phyloP scores from a whole-genome alignment of 2,329 filamentous ascomycete species.

The Pyricularia grisea region DNA sequence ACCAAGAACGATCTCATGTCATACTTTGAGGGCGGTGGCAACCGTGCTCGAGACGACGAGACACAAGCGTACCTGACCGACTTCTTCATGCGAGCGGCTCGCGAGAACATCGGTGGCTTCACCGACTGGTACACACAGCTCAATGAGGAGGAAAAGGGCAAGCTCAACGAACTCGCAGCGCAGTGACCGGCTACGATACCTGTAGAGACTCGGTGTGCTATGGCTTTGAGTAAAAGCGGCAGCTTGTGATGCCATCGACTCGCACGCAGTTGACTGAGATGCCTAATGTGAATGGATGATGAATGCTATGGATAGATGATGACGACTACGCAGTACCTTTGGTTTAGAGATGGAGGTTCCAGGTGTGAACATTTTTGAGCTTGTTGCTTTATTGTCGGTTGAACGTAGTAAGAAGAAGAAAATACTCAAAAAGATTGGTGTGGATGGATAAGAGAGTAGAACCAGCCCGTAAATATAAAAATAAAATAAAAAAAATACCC shows the following conservation, averaged over 20 bases:
- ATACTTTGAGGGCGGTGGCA: slow-evolving; percentile 50
- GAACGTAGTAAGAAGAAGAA: not conserved
- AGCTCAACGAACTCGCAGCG: slow-evolving; percentile 41
- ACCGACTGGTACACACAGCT: slow-evolving; percentile 47
- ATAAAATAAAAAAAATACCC: not conserved
- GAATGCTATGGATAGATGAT: not conserved
- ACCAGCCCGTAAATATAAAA: not conserved
- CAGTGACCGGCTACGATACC: slow-evolving; percentile 7
- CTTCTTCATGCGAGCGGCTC: slow-evolving; percentile 60
- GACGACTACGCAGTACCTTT: not conserved
- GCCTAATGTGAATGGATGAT: not conserved
- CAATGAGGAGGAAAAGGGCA: slow-evolving; percentile 44
- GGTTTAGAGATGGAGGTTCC: not conserved
- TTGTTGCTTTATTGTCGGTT: not conserved
- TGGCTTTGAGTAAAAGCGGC: not conserved
- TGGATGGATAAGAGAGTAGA: not conserved
- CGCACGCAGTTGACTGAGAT: not conserved
- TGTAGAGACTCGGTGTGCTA: not conserved
- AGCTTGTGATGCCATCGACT: not conserved
- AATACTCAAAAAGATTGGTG: not conserved
- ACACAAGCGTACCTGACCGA: slow-evolving; percentile 76
- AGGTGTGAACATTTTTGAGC: not conserved
- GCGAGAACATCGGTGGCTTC: slow-evolving; percentile 47
- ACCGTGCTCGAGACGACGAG: slow-evolving; percentile 75
- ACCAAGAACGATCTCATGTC: slow-evolving; percentile 75